Percentiles rank a stretch among this genome's conserved stretches.
These are phyloP conservation scores for Rhexocercosporidium sp. DNA, from an alignment of 2,329 filamentous ascomycete genomes.

Conservation along the genomic window DNA sequence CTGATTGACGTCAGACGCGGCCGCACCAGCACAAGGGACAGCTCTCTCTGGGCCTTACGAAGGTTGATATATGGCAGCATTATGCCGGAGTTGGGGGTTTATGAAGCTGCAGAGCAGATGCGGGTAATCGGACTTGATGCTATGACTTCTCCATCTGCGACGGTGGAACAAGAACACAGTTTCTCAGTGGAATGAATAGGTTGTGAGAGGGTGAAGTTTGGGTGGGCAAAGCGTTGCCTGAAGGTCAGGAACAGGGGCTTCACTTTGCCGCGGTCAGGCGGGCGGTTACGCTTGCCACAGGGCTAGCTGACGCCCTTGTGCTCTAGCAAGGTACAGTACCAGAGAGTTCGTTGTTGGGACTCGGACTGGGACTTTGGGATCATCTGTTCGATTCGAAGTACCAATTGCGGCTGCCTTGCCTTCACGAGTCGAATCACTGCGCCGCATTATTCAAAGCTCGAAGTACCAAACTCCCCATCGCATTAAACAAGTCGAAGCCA, in stretches of 20 bases:
- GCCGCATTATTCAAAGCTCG: neutral
- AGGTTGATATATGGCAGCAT: constrained; percentile 71
- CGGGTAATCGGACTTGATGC: neutral
- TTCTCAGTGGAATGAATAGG: neutral
- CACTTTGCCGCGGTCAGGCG: constrained; percentile 5
- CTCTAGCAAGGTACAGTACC: neutral
- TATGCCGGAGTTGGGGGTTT: constrained; percentile 9
- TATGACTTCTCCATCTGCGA: constrained; percentile 36
- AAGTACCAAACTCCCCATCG: neutral
- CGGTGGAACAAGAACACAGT: neutral
- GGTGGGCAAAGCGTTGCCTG: too few species aligned
- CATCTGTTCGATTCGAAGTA: neutral
- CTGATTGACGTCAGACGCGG: constrained; percentile 48
- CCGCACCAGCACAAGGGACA: constrained; percentile 13
- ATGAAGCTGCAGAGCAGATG: constrained; percentile 7
- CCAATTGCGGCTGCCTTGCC: neutral
- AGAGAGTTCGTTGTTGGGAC: too few species aligned
- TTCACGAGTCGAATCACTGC: neutral
- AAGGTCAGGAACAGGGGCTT: neutral
- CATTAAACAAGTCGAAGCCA: neutral
- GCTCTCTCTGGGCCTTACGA: constrained; percentile 50
- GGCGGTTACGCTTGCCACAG: constrained; percentile 1
- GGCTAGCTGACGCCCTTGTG: constrained; percentile 1
- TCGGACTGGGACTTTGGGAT: neutral
- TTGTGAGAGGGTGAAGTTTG: neutral